Percentiles rank a stretch among this genome's conserved stretches.
These are phyloP conservation scores for Geopyxis carbonaria DNA, from an alignment of 495 filamentous ascomycete species.

Conservation along the genomic window DNA sequence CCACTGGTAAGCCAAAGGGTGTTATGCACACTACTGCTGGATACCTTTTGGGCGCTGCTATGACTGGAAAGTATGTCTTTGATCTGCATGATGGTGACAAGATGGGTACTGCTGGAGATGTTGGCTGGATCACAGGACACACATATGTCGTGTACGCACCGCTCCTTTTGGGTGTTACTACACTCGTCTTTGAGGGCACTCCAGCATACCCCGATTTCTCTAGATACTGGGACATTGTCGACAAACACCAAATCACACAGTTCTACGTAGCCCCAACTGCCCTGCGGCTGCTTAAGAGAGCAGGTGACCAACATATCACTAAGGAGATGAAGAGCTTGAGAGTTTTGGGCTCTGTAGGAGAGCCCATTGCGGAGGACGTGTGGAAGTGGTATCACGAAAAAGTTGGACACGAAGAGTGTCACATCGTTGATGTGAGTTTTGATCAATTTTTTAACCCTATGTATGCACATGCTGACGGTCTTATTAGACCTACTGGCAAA, in stretches of 20 bases:
- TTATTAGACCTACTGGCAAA: conserved; percentile 95
- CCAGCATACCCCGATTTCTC: conserved; percentile 96
- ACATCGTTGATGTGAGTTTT: conserved; percentile 76
- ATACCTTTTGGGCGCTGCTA: conserved; percentile 80
- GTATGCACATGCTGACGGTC: conserved; percentile 6
- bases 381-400: conserved; percentile 99
- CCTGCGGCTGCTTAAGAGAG: conserved; percentile 80
- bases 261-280: conserved; percentile 98
- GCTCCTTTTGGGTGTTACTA: conserved; percentile 76
- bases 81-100: conserved; percentile 87
- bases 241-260: conserved; percentile 84
- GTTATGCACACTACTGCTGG: conserved; percentile 96
- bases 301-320: conserved; percentile 80
- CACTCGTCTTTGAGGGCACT: conserved; percentile 97
- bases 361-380: conserved; percentile 94
- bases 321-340: conserved; percentile 75
- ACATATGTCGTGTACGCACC: conserved; percentile 98
- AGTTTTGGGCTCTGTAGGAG: conserved; percentile 89
- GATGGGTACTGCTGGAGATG: conserved; percentile 96
- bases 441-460: background rate
- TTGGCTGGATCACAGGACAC: conserved; percentile 99
- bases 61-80: conserved; percentile 96
- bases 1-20: conserved; percentile 96
- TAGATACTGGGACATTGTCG: conserved; percentile 96
- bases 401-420: conserved; percentile 84